Evolutionary conservation across 2,329 filamentous ascomycete genomes (phyloP).

Genomic region (Pseudomassariella vexata): DNA sequence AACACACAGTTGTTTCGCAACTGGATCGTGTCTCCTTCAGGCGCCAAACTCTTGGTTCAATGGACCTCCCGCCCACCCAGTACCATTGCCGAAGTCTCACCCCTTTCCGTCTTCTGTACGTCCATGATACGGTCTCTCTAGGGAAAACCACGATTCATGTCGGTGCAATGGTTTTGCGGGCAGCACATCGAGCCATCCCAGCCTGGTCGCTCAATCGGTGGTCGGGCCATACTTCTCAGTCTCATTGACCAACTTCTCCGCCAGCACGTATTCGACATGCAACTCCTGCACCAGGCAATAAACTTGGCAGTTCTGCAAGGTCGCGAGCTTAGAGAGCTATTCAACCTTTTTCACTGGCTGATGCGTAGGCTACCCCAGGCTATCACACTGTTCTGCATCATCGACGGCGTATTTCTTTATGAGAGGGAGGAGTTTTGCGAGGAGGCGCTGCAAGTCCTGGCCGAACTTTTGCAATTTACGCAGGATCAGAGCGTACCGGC

Average conservation of each 20-base stretch:
- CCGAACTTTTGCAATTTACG: background rate
- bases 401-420: slow-evolving; percentile 6
- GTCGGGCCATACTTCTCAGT: slow-evolving; percentile 6
- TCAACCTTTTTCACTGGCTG: too few relatives aligned
- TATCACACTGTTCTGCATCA: slow-evolving; percentile 3
- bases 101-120: slow-evolving; percentile 7
- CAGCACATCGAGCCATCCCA: background rate
- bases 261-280: slow-evolving; percentile 5
- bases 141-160: slow-evolving; percentile 3
- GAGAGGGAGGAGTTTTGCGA: slow-evolving; percentile 2
- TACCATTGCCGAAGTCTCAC: slow-evolving; percentile 4
- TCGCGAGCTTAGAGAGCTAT: background rate
- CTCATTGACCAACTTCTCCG: slow-evolving; percentile 8
- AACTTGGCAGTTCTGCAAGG: background rate
- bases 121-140: slow-evolving; percentile 1
- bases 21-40: slow-evolving; percentile 5
- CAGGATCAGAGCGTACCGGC: slow-evolving; percentile 1
- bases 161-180: slow-evolving; percentile 9
- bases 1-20: slow-evolving; percentile 3
- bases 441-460: slow-evolving; percentile 3
- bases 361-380: slow-evolving; percentile 2
- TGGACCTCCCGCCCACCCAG: slow-evolving; percentile 1
- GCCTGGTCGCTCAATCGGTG: background rate
- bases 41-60: slow-evolving; percentile 6
- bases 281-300: background rate